Percentiles rank a stretch among this genome's conserved stretches.
Evolutionary conservation across 2,329 filamentous ascomycete species (phyloP).

Genomic region (Neofusicoccum ribis): DNA sequence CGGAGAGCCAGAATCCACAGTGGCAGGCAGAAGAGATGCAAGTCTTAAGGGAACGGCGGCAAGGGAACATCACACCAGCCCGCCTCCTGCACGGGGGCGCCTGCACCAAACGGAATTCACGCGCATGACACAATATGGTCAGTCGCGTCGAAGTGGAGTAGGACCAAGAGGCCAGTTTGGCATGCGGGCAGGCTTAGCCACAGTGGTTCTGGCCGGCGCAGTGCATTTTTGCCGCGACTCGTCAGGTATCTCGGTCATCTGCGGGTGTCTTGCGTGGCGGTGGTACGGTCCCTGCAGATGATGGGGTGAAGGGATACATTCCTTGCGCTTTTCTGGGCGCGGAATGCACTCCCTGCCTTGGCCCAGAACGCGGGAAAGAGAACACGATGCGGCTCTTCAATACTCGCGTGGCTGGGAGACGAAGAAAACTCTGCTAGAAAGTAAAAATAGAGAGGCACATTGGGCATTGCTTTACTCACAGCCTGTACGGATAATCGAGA

Average conservation of each 20-base stretch:
- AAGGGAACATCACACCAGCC: constrained; percentile 7
- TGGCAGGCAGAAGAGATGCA: constrained; percentile 3
- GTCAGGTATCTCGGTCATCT: constrained; percentile 5
- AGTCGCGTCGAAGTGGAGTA: constrained; percentile 8
- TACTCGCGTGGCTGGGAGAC: constrained; percentile 1
- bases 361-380: neutral
- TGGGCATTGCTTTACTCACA: neutral
- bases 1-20: neutral
- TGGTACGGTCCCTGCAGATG: constrained; percentile 17
- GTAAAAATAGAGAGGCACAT: neutral
- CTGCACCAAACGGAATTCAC: constrained; percentile 10
- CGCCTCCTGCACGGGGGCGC: constrained; percentile 6
- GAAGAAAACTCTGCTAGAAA: neutral
- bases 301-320: constrained; percentile 17
- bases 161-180: neutral
- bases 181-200: constrained; percentile 4
- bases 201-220: constrained; percentile 10
- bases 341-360: constrained; percentile 16
- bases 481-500: neutral
- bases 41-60: constrained; percentile 15
- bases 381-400: neutral
- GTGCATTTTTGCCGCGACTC: constrained; percentile 2
- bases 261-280: constrained; percentile 5
- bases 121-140: neutral
- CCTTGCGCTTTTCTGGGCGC: neutral